phyloP scores from a whole-genome alignment of 1,284 basidiomycete species.

The Polyporus tsugae region DNA sequence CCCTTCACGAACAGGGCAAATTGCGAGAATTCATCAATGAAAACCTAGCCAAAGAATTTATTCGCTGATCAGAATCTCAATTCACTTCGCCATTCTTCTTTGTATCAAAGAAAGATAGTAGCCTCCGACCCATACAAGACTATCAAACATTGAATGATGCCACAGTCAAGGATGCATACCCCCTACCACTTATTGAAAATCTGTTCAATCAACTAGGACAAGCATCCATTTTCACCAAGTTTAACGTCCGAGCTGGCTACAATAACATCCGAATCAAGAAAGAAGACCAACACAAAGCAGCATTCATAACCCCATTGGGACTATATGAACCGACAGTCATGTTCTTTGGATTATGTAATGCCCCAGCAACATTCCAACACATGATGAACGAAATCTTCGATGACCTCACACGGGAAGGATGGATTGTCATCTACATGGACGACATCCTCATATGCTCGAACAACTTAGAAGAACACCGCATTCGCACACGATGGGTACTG shows the following conservation, averaged over 20 bases:
- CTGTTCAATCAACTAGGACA: constrained; percentile 11
- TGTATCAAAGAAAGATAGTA: constrained; percentile 46
- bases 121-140: constrained; percentile 23
- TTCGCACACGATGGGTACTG: neutral
- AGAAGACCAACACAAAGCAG: constrained; percentile 16
- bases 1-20: neutral
- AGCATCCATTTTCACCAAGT: constrained; percentile 11
- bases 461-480: neutral
- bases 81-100: constrained; percentile 44
- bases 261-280: constrained; percentile 19
- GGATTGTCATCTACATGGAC: too few relatives aligned
- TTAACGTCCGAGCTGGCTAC: constrained; percentile 14
- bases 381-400: constrained; percentile 17
- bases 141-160: constrained; percentile 42
- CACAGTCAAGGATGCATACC: constrained; percentile 37
- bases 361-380: constrained; percentile 13
- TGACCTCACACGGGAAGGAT: too few relatives aligned
- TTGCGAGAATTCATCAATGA: neutral
- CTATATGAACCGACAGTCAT: constrained; percentile 14
- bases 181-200: constrained; percentile 10
- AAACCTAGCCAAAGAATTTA: constrained; percentile 15
- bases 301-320: constrained; percentile 12
- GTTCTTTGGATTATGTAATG: constrained; percentile 17
- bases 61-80: constrained; percentile 29
- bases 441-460: constrained; percentile 6